phyloP scores from a whole-genome alignment of 2,329 filamentous ascomycete genomes.

The Chaetomiaceae sp. region DNA sequence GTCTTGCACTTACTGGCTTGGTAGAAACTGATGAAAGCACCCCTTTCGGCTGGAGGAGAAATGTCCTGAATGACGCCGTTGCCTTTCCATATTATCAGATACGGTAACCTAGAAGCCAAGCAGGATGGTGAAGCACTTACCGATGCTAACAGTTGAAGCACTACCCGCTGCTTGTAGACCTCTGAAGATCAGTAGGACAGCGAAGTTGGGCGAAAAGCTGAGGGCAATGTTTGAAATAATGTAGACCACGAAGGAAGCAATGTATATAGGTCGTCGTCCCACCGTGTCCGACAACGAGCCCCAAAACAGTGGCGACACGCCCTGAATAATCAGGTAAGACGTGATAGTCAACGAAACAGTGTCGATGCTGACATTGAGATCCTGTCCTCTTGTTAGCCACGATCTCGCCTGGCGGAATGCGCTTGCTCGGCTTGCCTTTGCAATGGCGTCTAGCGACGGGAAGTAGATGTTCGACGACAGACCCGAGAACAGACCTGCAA shows the following conservation, averaged over 20 bases:
- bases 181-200: constrained; percentile 2
- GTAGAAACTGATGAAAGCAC: constrained; percentile 7
- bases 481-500: constrained; percentile 3
- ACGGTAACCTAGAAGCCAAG: background rate
- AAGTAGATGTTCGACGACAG: constrained; percentile 6
- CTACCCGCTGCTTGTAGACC: constrained; percentile 2
- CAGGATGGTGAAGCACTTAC: background rate
- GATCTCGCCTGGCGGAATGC: no score
- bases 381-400: constrained; percentile 1
- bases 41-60: constrained; percentile 1
- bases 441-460: constrained; percentile 1
- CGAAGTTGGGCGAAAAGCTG: constrained; percentile 5
- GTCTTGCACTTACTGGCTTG: constrained; percentile 1
- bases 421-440: background rate
- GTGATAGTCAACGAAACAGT: constrained; percentile 1
- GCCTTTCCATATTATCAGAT: background rate
- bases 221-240: constrained; percentile 2
- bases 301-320: constrained; percentile 3
- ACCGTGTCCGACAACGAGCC: constrained; percentile 1
- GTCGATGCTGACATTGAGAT: background rate
- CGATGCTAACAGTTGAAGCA: constrained; percentile 4
- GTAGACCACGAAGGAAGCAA: constrained; percentile 1
- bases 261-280: background rate
- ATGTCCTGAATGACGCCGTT: constrained; percentile 4
- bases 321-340: constrained; percentile 5